Evolutionary conservation across 1,284 basidiomycete species (phyloP).

Genomic region (Coniferiporia sulphurascens): DNA sequence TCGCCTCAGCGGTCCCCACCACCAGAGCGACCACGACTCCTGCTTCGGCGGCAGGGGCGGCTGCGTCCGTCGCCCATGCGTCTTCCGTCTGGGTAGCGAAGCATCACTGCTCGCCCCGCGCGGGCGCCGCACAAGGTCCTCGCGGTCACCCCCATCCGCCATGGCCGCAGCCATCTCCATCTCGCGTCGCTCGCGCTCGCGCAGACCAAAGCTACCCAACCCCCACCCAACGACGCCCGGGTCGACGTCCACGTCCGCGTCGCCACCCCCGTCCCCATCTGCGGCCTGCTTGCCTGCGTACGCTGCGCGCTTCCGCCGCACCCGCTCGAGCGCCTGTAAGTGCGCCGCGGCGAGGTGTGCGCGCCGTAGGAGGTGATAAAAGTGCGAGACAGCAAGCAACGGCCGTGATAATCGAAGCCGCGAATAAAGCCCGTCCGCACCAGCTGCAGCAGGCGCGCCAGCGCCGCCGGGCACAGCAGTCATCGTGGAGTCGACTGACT

Average conservation of each 20-base stretch:
- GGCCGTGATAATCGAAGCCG: conserved; percentile 3
- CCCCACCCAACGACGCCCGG: conserved; percentile 18
- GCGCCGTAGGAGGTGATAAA: conserved; percentile 15
- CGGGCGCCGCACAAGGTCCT: background rate
- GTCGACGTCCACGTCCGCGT: background rate
- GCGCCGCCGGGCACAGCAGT: background rate
- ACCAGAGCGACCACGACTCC: conserved; percentile 48
- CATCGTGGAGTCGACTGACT: background rate
- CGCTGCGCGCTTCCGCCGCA: conserved; percentile 1
- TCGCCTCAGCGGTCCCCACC: conserved; percentile 69
- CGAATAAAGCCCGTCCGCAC: background rate
- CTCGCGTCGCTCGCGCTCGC: conserved; percentile 23
- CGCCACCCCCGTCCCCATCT: background rate
- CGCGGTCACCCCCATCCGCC: background rate
- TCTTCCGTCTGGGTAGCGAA: background rate
- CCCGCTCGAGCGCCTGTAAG: conserved; percentile 14
- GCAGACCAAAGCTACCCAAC: conserved; percentile 24
- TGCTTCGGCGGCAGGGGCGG: conserved; percentile 1
- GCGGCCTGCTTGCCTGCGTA: conserved; percentile 1
- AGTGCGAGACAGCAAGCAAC: conserved; percentile 9
- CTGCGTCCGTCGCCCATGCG: background rate
- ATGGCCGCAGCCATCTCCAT: background rate
- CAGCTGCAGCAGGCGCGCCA: background rate
- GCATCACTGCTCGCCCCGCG: background rate
- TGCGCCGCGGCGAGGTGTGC: conserved; percentile 17